Evolutionary conservation across 2,329 filamentous ascomycete genomes (phyloP), one percentile per base, ranked within the genome.

Genomic region (Conoideocrella luteorostrata): DNA sequence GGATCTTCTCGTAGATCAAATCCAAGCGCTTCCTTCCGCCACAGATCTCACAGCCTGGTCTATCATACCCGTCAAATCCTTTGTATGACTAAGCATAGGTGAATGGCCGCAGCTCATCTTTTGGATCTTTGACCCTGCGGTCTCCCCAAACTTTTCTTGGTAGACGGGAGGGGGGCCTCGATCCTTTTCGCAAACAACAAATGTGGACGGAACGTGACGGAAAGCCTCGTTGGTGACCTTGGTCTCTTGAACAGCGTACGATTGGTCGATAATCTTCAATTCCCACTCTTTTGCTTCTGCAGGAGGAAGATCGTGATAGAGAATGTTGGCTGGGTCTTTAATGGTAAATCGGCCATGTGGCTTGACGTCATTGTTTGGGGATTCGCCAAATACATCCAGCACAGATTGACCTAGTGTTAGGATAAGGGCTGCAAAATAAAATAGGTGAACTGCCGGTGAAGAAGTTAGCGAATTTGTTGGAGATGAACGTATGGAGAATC

Each of bases 361-460:
- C 17, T 35, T 22, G 30, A 34, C 37, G 11, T 33, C 10, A 17
- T 45, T 35, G 22, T 34, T 23, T 20, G 43, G 34, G 6, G 36
- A 40, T 26, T 41, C 43, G 6, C 36, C 43, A 35, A 35, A 40
- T 3, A 15, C 28, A 5, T 30, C 37, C 24, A 40, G 38, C 7
- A 44, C 34, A 10, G 43, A 45, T 29, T 45, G 43, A 13, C 43
- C 43, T 5, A 22, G 10, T 5, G 24, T n/a, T 7, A 44, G 30
- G 35, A 44, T 32, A 20, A 44, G 39, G 5, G 34, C 42, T 7
- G 42, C 35, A 18, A 44, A 39, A 18, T 32, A 39, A 26, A 44
- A 30, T 3, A 44, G 20, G 18, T 39, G 35, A n/a, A n/a, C n/a
- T n/a, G n/a, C n/a, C n/a, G n/a, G n/a, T n/a, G n/a, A n/a, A n/a